Evolutionary conservation across 805 yeast genomes (phyloP), one percentile per base, ranked within the genome.

Genomic region (Candida arabinofermentans): DNA sequence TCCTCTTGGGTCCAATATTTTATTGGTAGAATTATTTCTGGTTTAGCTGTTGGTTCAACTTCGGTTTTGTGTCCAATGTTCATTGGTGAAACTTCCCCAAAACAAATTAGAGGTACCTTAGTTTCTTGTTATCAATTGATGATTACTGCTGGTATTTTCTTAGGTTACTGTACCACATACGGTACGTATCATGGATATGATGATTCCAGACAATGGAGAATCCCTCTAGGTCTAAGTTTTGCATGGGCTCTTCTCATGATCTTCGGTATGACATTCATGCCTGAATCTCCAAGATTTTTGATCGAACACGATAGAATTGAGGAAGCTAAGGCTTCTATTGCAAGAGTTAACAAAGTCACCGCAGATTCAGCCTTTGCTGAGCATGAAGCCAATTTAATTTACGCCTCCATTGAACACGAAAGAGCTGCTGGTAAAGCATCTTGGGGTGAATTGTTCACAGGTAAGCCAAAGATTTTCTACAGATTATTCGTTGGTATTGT

Each of bases 21-120:
- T 48, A 66, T 80, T 50, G 87, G 87, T 35, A 71, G 87, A 65
- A 71, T 71, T 36, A 65, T 77, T 41, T 57, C 81, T 9, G 81
- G 81, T 52, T 58, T 75, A 42, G 79, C 74, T 26, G 80, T 75
- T 36, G 81, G 81, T 48, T 66, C 71, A 37, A 70, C 73, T 37
- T 62, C 80, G n/a, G 80, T 75, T 19, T 58, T 75, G 26, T 67
- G 72, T 26, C 81, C 81, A 29, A 65, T 75, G 63, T 74, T 81
- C 61, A 81, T 81, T 54, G 71, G 83, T 31, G 90, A 83, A 61
- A 71, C 81, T 43, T 66, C 88, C 41, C 90, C 90, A 56, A 81
- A 79, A 52, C 75, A 73, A 40, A 64, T 81, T 34, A 77, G 89
- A 75, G 87, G 87, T 61, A 70, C 85, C 29, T 69, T 82, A 43